Conservation (phyloP, 192 early-diverging fungal genomes). For the Backusella macrospora region DNA sequence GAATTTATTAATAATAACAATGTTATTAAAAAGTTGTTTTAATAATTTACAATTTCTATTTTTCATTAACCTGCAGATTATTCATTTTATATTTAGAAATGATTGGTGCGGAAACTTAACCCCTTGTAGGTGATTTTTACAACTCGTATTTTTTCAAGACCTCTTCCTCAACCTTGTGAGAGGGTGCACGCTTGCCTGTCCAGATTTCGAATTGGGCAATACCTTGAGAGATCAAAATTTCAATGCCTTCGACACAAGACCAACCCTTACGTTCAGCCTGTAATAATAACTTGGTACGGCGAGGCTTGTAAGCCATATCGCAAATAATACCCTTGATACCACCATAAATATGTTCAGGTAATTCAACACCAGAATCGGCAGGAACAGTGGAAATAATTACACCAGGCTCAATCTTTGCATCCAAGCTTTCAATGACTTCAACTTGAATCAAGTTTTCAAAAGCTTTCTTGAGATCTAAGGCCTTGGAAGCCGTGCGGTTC, state of each 20-base stretch:
- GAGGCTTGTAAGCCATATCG: constrained; percentile 95
- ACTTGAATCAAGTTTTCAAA: constrained; percentile 61
- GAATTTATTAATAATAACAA: background rate
- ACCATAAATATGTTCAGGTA: constrained; percentile 56
- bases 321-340: constrained; percentile 72
- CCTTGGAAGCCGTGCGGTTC: constrained; percentile 86
- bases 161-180: constrained; percentile 48
- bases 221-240: constrained; percentile 92
- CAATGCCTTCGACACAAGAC: constrained; percentile 79
- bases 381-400: constrained; percentile 88
- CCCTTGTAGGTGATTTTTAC: constrained; percentile 13
- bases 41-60: constrained; percentile 15
- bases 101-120: constrained; percentile 6
- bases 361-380: constrained; percentile 62
- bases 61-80: constrained; percentile 6
- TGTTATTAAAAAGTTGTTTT: background rate
- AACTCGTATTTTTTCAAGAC: constrained; percentile 50
- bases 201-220: constrained; percentile 88
- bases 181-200: constrained; percentile 71
- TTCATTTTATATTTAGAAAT: constrained; percentile 1
- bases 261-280: constrained; percentile 62
- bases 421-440: constrained; percentile 49
- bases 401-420: constrained; percentile 43
- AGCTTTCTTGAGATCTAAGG: constrained; percentile 61
- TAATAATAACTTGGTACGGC: constrained; percentile 77